These are phyloP conservation scores for Blastobotrys ciferrii DNA, from an alignment of 1,139 yeast species.

Conservation along the genomic window DNA sequence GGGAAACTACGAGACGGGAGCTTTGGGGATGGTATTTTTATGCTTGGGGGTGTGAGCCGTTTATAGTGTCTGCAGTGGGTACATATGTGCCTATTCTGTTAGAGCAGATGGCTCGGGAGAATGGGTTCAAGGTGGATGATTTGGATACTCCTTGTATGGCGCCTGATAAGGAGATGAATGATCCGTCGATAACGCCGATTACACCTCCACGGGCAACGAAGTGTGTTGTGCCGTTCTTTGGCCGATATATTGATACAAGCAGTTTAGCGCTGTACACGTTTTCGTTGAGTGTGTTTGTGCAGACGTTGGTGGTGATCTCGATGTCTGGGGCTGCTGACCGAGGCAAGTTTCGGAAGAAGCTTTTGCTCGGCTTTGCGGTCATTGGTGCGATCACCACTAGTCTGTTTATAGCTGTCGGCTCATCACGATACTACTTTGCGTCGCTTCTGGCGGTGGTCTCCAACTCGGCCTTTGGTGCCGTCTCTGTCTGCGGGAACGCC, in stretches of 20 bases:
- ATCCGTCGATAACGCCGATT: conserved; percentile 4
- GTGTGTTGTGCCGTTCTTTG: conserved; percentile 50
- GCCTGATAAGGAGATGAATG: conserved; percentile 23
- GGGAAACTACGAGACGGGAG: conserved; percentile 20
- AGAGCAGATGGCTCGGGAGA: conserved; percentile 63
- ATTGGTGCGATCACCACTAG: conserved; percentile 55
- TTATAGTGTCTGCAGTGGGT: conserved; percentile 67
- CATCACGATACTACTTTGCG: conserved; percentile 52
- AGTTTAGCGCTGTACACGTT: conserved; percentile 69
- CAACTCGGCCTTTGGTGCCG: conserved; percentile 69
- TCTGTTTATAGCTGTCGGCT: conserved; percentile 43
- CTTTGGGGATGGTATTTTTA: conserved; percentile 45
- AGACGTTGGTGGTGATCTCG: conserved; percentile 61
- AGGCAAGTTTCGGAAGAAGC: conserved; percentile 50
- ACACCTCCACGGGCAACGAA: conserved; percentile 22
- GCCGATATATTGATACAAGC: conserved; percentile 58
- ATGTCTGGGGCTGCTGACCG: conserved; percentile 67
- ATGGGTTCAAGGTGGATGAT: conserved; percentile 58
- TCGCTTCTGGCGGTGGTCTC: conserved; percentile 57
- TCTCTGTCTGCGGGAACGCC: conserved; percentile 73
- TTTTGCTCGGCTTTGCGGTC: conserved; percentile 53
- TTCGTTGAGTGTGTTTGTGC: conserved; percentile 60
- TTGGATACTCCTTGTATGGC: conserved; percentile 46
- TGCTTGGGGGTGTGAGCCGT: conserved; percentile 72
- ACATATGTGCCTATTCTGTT: conserved; percentile 66